These are phyloP conservation scores for Papilionanthe hybrid DNA, from an alignment of 116 monocot genomes.

Conservation along the genomic window DNA sequence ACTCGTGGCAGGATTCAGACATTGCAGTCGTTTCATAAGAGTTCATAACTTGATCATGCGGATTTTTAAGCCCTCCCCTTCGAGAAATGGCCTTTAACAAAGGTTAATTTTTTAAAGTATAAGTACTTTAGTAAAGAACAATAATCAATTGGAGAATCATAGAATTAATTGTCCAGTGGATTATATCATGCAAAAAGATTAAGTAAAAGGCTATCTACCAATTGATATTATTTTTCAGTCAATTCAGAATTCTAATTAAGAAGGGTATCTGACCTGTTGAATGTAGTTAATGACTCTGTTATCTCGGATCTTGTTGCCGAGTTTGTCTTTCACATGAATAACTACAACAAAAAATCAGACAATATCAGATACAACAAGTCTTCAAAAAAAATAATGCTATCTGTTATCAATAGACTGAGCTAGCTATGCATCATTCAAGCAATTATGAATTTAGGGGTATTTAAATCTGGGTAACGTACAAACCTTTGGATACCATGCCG, in stretches of 20 bases:
- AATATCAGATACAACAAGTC: not conserved
- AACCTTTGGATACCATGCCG: not conserved
- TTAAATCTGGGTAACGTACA: not conserved
- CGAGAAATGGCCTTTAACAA: conserved; percentile 33
- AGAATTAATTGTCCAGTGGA: not conserved
- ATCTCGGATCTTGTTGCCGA: conserved; percentile 43
- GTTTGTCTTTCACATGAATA: conserved; percentile 65
- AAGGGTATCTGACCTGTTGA: conserved; percentile 33
- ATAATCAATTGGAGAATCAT: not conserved
- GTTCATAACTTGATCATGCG: conserved; percentile 8
- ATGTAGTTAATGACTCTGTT: conserved; percentile 34
- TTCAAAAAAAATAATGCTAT: not conserved
- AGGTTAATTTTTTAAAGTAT: not conserved
- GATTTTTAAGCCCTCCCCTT: conserved; percentile 23
- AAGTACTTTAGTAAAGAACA: not conserved
- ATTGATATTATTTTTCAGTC: not conserved
- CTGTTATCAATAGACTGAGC: not conserved
- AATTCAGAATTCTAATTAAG: not conserved
- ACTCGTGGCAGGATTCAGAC: conserved; percentile 23
- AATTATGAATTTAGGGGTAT: too few species aligned
- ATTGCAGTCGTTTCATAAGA: not conserved
- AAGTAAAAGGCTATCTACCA: too few species aligned
- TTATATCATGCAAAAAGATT: too few species aligned
- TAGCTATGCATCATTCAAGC: too few species aligned
- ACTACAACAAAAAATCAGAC: conserved; percentile 23